Evolutionary conservation across 2,329 filamentous ascomycete species (phyloP), one percentile per base, ranked within the genome.

Genomic region (Teratosphaeria viscida): DNA sequence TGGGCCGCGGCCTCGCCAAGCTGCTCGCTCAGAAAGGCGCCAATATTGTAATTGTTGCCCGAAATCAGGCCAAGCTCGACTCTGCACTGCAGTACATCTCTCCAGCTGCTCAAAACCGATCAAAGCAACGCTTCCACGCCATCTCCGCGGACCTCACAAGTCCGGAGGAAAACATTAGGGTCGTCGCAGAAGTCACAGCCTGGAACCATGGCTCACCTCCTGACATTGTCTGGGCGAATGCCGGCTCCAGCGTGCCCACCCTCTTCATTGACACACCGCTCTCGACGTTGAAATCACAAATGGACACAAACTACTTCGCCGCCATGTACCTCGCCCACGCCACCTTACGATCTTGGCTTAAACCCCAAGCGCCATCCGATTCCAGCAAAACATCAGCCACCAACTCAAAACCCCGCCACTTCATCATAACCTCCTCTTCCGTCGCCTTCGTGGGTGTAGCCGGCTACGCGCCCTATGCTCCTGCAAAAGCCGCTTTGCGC

Each of bases 231-330:
- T 97, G 94, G 91, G 92, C 90, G 71, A 82, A 91, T 56, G 92
- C 92, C 2, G 92, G 92, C 61, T 79, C 83, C 64, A 83, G 88
- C 5, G 80, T 79, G 16, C 92, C 92, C 0, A 81, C 83, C 39
- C 86, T 95, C 62, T 95, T 92, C 77, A 74, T 89, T 64, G 89
- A 96, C 62, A 85, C 84, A 47, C 81, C 87, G 8, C 77, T 89
- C 57, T 77, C 85, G 7, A 82, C 81, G 11, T 77, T 91, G 65
- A 82, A 87, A 52, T 78, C 81, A 64, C 90, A 95, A 73, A 96
- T 96, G 90, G 90, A 96, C 70, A 83, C 92, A 66, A 92, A 96
- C 76, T 97, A 90, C 77, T 96, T 87, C 81, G 89, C 90, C 55
- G 85, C 86, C 34, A 87, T 87, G 49, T 94, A 95, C 72, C 89